Evolutionary conservation across 1,284 basidiomycete genomes (phyloP).

Genomic region (Wolfiporia cocos): DNA sequence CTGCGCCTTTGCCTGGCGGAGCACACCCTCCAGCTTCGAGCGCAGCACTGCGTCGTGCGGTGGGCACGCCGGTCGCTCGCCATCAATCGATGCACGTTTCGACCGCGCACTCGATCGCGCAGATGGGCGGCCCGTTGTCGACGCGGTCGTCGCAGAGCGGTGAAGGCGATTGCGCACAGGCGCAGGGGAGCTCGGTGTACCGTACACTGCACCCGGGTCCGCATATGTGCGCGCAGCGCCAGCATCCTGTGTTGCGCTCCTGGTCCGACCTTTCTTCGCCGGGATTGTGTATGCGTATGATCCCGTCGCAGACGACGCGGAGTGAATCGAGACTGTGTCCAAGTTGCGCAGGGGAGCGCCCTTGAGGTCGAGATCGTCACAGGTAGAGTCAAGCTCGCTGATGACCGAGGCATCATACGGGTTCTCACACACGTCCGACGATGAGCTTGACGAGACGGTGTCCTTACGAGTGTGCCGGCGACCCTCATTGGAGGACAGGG

Average conservation of each 20-base stretch:
- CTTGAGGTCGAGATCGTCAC: constrained; percentile 20
- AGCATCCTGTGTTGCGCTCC: constrained; percentile 8
- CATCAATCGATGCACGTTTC: constrained; percentile 12
- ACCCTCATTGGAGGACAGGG: background rate
- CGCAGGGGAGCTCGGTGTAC: no score
- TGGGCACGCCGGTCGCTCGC: constrained; percentile 10
- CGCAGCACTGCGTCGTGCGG: constrained; percentile 52
- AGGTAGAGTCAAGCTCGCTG: constrained; percentile 26
- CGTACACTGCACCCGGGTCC: constrained; percentile 3
- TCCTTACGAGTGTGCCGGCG: constrained; percentile 17
- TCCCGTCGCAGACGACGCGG: no score
- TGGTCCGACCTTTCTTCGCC: constrained; percentile 10
- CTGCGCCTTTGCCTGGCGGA: constrained; percentile 30
- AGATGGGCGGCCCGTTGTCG: no score
- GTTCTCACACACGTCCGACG: constrained; percentile 21
- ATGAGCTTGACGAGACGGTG: constrained; percentile 19
- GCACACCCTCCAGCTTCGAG: constrained; percentile 47
- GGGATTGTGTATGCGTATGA: constrained; percentile 13
- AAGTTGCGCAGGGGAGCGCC: no score
- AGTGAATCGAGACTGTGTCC: constrained; percentile 4
- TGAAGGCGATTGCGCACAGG: no score
- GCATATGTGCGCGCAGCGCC: background rate
- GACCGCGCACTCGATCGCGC: background rate
- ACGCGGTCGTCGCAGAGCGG: no score
- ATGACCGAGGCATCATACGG: constrained; percentile 18